Conservation (phyloP, 164 flowering plant species). For the Vitis rupestris region DNA sequence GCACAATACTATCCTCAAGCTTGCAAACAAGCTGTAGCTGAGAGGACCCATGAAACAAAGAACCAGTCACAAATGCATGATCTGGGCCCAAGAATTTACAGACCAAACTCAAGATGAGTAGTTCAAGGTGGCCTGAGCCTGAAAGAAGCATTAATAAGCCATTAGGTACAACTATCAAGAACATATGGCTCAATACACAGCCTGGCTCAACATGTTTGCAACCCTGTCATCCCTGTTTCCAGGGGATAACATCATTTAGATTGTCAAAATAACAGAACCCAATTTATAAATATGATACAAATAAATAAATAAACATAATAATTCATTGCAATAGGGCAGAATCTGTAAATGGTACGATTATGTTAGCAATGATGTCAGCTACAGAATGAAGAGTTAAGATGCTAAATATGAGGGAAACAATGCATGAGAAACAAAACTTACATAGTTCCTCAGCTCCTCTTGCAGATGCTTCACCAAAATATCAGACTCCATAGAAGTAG, state of each 20-base stretch:
- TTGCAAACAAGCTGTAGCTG: too few relatives aligned
- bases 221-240: not conserved
- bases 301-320: not conserved
- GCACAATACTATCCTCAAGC: too few relatives aligned
- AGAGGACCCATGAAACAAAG: too few relatives aligned
- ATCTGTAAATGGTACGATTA: not conserved
- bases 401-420: too few relatives aligned
- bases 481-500: conserved; percentile 34
- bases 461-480: conserved; percentile 81
- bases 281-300: too few relatives aligned
- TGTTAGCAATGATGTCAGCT: not conserved
- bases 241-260: not conserved
- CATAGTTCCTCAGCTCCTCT: conserved; percentile 78
- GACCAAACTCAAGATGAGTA: not conserved
- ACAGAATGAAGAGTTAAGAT: not conserved
- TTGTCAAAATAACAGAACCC: not conserved
- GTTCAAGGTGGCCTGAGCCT: conserved; percentile 3
- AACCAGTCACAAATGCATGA: not conserved
- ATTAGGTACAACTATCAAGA: not conserved
- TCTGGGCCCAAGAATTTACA: not conserved
- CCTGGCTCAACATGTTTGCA: not conserved
- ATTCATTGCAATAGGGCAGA: not conserved
- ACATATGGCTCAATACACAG: not conserved
- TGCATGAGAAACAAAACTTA: conserved; percentile 36
- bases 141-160: not conserved